These are phyloP conservation scores for Ophiostoma australiae DNA, from an alignment of 2,329 filamentous ascomycete species.

Conservation along the genomic window DNA sequence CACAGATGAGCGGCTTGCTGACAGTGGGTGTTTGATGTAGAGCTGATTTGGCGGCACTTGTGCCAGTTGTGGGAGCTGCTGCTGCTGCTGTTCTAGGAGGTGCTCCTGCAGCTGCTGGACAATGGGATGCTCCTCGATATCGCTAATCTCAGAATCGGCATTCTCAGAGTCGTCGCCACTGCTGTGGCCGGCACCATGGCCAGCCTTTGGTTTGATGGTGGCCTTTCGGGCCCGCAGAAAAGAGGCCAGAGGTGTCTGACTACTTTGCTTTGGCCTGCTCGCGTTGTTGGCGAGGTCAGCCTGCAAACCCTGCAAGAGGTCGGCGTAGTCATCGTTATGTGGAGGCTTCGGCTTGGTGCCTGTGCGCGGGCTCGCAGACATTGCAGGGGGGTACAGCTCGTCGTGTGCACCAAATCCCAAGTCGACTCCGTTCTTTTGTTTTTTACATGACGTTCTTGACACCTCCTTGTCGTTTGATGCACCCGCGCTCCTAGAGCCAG, in stretches of 20 bases:
- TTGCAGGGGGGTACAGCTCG: constrained; percentile 39
- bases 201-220: background rate
- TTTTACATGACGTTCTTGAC: constrained; percentile 17
- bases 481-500: background rate
- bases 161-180: background rate
- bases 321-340: constrained; percentile 38
- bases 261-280: constrained; percentile 19
- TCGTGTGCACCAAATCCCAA: constrained; percentile 53
- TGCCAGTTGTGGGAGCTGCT: constrained; percentile 10
- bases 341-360: background rate
- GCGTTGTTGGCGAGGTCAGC: constrained; percentile 35
- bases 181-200: background rate
- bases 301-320: constrained; percentile 41
- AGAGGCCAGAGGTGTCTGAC: constrained; percentile 18
- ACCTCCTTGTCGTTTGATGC: background rate
- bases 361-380: constrained; percentile 31
- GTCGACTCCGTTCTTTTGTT: constrained; percentile 42
- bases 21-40: background rate
- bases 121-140: constrained; percentile 46
- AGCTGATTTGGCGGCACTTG: background rate
- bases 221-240: constrained; percentile 17
- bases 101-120: constrained; percentile 19
- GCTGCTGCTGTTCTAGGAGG: background rate
- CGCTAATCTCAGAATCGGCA: constrained; percentile 47
- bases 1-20: background rate